Conservation (phyloP, 2,329 filamentous ascomycete genomes). For the Fusarium odoratissimum region DNA sequence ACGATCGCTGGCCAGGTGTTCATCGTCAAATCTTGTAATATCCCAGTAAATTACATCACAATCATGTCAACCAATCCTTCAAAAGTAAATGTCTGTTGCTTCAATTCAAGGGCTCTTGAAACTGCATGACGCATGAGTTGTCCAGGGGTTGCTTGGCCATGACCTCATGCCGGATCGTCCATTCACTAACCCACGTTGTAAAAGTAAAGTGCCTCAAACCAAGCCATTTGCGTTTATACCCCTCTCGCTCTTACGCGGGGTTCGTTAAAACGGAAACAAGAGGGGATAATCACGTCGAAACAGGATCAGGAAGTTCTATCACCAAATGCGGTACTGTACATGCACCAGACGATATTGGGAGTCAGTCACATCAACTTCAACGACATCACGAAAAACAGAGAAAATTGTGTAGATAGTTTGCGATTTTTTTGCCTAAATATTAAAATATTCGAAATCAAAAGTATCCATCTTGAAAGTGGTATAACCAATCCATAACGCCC, state of each 20-base stretch:
- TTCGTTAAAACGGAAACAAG: conserved; percentile 13
- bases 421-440: conserved; percentile 40
- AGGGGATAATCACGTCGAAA: conserved; percentile 4
- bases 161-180: conserved; percentile 42
- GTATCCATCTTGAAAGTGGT: conserved; percentile 35
- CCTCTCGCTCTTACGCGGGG: conserved; percentile 19
- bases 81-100: background rate
- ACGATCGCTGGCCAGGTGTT: background rate
- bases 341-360: too few species aligned
- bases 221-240: conserved; percentile 28
- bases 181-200: conserved; percentile 19
- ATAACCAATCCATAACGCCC: conserved; percentile 31
- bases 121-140: conserved; percentile 41
- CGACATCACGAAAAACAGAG: background rate
- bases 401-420: conserved; percentile 25
- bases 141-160: conserved; percentile 37
- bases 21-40: conserved; percentile 1
- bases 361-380: background rate
- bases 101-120: conserved; percentile 6
- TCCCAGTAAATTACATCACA: conserved; percentile 23
- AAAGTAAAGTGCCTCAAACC: conserved; percentile 29
- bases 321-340: background rate
- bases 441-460: conserved; percentile 31
- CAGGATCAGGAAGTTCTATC: background rate
- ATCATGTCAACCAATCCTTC: background rate